Conservation (phyloP, 192 early-diverging fungal species). For the Podochytrium sp. region DNA sequence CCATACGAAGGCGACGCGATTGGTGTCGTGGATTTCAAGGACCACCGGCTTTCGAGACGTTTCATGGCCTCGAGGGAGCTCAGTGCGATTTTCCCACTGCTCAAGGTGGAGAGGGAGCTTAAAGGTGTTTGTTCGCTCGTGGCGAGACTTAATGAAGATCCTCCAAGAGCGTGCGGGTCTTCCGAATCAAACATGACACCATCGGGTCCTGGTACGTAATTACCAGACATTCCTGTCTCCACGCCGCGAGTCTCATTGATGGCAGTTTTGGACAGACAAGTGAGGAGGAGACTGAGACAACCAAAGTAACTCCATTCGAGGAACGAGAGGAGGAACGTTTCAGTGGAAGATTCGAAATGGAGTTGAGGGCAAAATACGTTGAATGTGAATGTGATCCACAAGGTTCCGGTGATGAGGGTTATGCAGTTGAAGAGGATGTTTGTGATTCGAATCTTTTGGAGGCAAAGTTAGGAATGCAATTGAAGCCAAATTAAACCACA, state of each 20-base stretch:
- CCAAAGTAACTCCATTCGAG: conserved; percentile 14
- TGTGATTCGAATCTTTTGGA: neutral
- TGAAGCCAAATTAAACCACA: neutral
- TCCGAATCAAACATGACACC: too few species aligned
- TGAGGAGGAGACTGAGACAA: neutral
- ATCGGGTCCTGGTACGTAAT: too few species aligned
- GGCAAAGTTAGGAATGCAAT: neutral
- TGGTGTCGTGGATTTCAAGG: neutral
- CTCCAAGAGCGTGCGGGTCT: too few species aligned
- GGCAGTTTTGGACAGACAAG: neutral
- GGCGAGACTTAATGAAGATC: neutral
- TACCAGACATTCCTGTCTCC: too few species aligned
- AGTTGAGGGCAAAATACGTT: conserved; percentile 30
- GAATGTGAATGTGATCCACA: conserved; percentile 24
- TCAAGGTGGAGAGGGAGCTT: neutral
- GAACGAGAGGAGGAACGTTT: conserved; percentile 7
- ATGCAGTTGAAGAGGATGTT: neutral
- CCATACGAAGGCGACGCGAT: neutral
- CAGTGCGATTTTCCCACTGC: neutral
- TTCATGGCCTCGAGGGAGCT: neutral
- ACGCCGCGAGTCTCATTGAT: conserved; percentile 1
- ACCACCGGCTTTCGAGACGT: neutral
- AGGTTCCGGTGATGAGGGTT: neutral
- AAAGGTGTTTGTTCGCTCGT: neutral
- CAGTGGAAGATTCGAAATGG: neutral